Evolutionary conservation across 768 basidiomycete species (phyloP).

Genomic region (Fistulinella prunicolor): DNA sequence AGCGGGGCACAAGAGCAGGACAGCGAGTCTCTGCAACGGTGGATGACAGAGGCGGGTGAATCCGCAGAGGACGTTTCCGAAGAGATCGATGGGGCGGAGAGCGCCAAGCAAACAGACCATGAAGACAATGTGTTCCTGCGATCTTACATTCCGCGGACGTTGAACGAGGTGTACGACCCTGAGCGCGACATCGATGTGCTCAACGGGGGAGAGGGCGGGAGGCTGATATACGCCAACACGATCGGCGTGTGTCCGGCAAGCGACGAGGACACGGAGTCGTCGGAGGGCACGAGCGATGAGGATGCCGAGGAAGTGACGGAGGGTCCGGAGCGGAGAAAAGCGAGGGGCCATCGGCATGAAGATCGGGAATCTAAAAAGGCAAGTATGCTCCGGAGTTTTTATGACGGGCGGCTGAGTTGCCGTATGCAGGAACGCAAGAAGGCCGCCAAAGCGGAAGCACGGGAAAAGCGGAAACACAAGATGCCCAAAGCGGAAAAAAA

Average conservation of each 20-base stretch:
- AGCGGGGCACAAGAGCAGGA: constrained; percentile 28
- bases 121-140: constrained; percentile 89
- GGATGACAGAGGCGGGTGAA: constrained; percentile 43
- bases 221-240: constrained; percentile 83
- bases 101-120: constrained; percentile 39
- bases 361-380: constrained; percentile 85
- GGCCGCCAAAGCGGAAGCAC: constrained; percentile 78
- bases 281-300: constrained; percentile 30
- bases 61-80: constrained; percentile 14
- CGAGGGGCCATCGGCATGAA: constrained; percentile 89
- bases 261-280: background rate
- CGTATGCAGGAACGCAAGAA: constrained; percentile 82
- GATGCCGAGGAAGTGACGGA: constrained; percentile 38
- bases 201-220: constrained; percentile 62
- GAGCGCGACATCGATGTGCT: constrained; percentile 86
- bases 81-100: constrained; percentile 10
- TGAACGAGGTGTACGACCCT: constrained; percentile 93
- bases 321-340: constrained; percentile 48
- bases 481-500: constrained; percentile 97
- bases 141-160: constrained; percentile 88
- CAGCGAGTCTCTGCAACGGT: constrained; percentile 37
- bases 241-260: too few species aligned
- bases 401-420: constrained; percentile 7
- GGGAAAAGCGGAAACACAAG: constrained; percentile 87
- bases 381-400: constrained; percentile 34